These are phyloP conservation scores for Kwoniella shivajii DNA, from an alignment of 1,284 basidiomycete genomes.

Conservation along the genomic window DNA sequence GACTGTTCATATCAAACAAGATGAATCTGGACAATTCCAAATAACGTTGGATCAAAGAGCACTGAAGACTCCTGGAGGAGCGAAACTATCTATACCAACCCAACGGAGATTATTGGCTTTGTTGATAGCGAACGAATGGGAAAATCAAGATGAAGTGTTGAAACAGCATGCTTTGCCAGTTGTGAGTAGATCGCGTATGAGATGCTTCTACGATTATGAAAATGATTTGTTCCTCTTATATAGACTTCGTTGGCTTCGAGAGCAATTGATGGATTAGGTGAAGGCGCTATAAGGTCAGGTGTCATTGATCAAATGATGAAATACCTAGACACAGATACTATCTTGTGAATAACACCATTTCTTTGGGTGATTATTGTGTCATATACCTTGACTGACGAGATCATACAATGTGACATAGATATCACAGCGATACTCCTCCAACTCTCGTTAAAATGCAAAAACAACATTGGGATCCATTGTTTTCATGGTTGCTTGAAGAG, in stretches of 20 bases:
- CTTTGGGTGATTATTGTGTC: slow-evolving; percentile 2
- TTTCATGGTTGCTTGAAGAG: slow-evolving; percentile 72
- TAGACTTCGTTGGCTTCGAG: slow-evolving; percentile 87
- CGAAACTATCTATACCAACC: slow-evolving; percentile 69
- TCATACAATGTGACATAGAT: slow-evolving; percentile 58
- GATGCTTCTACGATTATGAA: too few species aligned
- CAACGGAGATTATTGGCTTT: slow-evolving; percentile 74
- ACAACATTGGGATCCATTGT: slow-evolving; percentile 86
- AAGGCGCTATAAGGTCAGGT: slow-evolving; percentile 63
- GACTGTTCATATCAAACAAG: slow-evolving; percentile 69
- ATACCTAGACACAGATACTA: slow-evolving; percentile 94
- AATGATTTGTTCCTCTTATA: too few species aligned
- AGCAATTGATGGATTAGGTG: slow-evolving; percentile 78
- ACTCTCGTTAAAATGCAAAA: slow-evolving; percentile 77
- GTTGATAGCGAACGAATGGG: slow-evolving; percentile 93
- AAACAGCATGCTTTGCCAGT: slow-evolving; percentile 91
- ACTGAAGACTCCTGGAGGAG: slow-evolving; percentile 84
- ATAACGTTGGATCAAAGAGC: slow-evolving; percentile 82
- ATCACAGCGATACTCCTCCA: slow-evolving; percentile 76
- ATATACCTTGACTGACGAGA: background rate
- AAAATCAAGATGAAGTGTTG: slow-evolving; percentile 80
- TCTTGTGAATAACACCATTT: slow-evolving; percentile 71
- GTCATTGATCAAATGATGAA: slow-evolving; percentile 74
- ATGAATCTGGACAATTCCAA: slow-evolving; percentile 59
- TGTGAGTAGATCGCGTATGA: slow-evolving; percentile 60